Conservation (phyloP, 441 rosid genomes). For the Sinapis alba region DNA sequence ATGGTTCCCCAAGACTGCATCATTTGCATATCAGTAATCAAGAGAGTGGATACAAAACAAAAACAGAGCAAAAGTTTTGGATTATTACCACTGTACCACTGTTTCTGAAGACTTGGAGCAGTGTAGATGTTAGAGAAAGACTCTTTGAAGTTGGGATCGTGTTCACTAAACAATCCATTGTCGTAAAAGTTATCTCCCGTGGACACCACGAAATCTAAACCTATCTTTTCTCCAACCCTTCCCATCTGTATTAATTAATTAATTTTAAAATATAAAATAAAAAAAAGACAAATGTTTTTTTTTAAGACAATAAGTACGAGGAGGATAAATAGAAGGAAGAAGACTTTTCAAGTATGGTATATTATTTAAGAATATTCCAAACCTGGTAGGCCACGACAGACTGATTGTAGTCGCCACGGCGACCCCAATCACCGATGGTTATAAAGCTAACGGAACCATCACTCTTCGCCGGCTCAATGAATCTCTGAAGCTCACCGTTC, state of each 20-base stretch:
- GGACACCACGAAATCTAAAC: slow-evolving; percentile 72
- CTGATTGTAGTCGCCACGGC: slow-evolving; percentile 69
- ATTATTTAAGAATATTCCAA: slow-evolving; percentile 33
- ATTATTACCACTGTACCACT: slow-evolving; percentile 62
- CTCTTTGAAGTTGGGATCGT: slow-evolving; percentile 58
- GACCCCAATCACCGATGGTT: slow-evolving; percentile 85
- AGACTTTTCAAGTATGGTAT: background rate
- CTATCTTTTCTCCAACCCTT: slow-evolving; percentile 55
- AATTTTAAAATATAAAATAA: background rate
- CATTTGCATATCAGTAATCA: background rate
- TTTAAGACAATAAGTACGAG: background rate
- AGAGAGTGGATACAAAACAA: background rate
- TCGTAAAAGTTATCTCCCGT: slow-evolving; percentile 89
- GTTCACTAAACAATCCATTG: slow-evolving; percentile 53
- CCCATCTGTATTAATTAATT: slow-evolving; percentile 59
- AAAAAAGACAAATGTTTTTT: background rate
- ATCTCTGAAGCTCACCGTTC: slow-evolving; percentile 47
- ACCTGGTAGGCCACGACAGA: slow-evolving; percentile 72
- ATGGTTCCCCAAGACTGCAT: slow-evolving; percentile 78
- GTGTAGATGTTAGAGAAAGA: slow-evolving; percentile 70
- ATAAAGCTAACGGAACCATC: slow-evolving; percentile 61
- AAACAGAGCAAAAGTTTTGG: background rate
- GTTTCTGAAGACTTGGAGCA: slow-evolving; percentile 65
- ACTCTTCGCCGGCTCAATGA: slow-evolving; percentile 49
- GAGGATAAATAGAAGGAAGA: background rate